phyloP scores from a whole-genome alignment of 768 basidiomycete genomes.

The Royoungia palumana region DNA sequence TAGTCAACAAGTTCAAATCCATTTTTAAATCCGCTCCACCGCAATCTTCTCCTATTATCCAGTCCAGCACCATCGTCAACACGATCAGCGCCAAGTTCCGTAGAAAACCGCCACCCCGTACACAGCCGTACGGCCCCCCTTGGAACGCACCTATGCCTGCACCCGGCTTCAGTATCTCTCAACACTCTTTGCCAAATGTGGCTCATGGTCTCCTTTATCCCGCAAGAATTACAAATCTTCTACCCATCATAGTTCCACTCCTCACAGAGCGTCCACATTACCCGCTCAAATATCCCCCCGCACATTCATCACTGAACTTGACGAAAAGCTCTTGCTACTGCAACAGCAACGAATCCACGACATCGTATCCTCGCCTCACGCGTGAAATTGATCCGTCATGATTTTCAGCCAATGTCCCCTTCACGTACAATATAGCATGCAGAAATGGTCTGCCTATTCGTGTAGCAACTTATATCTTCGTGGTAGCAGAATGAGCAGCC shows the following conservation, averaged over 20 bases:
- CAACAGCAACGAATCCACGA: conserved; percentile 11
- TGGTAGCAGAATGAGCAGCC: not conserved
- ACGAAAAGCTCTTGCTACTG: conserved; percentile 18
- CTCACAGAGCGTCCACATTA: not conserved
- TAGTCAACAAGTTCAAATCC: conserved; percentile 22
- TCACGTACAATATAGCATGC: not conserved
- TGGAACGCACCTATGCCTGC: conserved; percentile 33
- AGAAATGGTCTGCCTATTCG: not conserved
- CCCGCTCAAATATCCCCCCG: conserved; percentile 13
- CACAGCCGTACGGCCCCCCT: conserved; percentile 38
- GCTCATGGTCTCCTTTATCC: not conserved
- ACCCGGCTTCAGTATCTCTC: conserved; percentile 1
- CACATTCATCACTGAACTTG: conserved; percentile 17
- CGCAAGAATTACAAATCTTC: not conserved
- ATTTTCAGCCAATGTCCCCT: not conserved
- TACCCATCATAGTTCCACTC: not conserved
- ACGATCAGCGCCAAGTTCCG: conserved; percentile 15
- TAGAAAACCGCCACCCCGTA: conserved; percentile 29
- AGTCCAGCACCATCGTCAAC: conserved; percentile 11
- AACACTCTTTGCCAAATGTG: not conserved
- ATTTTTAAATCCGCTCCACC: conserved; percentile 16
- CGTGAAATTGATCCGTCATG: not conserved
- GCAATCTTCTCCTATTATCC: conserved; percentile 3
- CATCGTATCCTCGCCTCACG: not conserved
- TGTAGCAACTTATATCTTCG: conserved; percentile 11